A percentile compares a stretch with the other conserved stretches of the same genome.
phyloP scores from a whole-genome alignment of 2,329 filamentous ascomycete species.

The Alternaria triticina region DNA sequence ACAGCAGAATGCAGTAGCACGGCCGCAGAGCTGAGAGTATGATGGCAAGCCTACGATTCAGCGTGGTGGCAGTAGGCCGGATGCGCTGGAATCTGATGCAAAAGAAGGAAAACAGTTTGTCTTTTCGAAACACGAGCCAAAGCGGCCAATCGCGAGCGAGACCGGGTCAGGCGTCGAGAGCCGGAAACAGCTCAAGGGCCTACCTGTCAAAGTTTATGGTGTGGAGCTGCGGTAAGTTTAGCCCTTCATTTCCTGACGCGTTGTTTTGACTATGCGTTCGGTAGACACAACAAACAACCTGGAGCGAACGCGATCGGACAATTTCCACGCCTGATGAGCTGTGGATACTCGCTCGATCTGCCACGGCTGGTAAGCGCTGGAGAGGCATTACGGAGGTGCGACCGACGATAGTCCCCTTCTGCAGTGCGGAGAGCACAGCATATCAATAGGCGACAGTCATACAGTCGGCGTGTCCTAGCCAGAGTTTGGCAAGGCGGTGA shows the following conservation, averaged over 20 bases:
- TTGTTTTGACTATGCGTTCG: slow-evolving; percentile 41
- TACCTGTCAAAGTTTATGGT: slow-evolving; percentile 34
- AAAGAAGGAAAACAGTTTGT: slow-evolving; percentile 19
- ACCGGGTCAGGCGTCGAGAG: slow-evolving; percentile 11
- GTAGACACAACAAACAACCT: slow-evolving; percentile 33
- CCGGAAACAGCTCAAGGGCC: slow-evolving; percentile 32
- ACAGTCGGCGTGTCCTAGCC: slow-evolving; percentile 28
- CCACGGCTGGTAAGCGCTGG: slow-evolving; percentile 6
- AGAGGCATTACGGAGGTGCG: slow-evolving; percentile 14
- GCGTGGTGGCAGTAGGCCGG: slow-evolving; percentile 16
- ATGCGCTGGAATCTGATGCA: slow-evolving; percentile 20
- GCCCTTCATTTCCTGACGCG: slow-evolving; percentile 47
- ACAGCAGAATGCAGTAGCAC: slow-evolving; percentile 29
- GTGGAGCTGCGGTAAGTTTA: slow-evolving; percentile 30
- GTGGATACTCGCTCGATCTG: not conserved
- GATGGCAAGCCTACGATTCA: slow-evolving; percentile 4
- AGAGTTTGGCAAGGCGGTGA: slow-evolving; percentile 32
- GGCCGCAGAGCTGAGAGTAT: slow-evolving; percentile 22
- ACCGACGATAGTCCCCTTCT: slow-evolving; percentile 29
- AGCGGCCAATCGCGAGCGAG: slow-evolving; percentile 28
- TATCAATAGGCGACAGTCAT: slow-evolving; percentile 30
- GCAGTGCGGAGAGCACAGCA: slow-evolving; percentile 30
- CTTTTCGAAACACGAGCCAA: slow-evolving; percentile 12
- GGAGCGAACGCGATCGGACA: not conserved
- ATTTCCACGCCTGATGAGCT: slow-evolving; percentile 2